Evolutionary conservation across 495 filamentous ascomycete species (phyloP), one percentile per base, ranked within the genome.

Genomic region (Hypomontagnella submonticulosa): DNA sequence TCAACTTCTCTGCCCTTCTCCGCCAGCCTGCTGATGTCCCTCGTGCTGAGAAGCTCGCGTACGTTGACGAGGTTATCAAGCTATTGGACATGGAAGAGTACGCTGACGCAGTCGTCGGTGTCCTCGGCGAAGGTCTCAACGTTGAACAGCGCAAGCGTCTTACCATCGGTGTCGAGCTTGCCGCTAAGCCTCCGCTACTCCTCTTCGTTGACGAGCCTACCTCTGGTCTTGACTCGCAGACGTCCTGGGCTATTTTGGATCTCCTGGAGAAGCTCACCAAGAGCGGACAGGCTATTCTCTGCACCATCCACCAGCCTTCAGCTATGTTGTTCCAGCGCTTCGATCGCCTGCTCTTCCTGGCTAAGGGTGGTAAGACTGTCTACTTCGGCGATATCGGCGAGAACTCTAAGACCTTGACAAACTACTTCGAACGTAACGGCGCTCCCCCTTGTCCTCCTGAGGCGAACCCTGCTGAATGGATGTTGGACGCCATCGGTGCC

Each of bases 381-480:
- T 97, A 97, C 79, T 97, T 94, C 73, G 93, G 93, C 57, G 89
- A 92, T 4, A 92, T 97, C 49, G 92, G 92, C 33, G 81, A 91
- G 61, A 90, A 92, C 79, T 92, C 91, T 0, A 82, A 83, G 19
- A 89, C 81, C 13, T 75, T 97, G 63, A 84, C 86, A 1, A 83
- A 75, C 63, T 97, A 97, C 77, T 97, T 97, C 66, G 90, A 95
- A 76, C 80, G 82, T 46, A 89, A 93, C 70, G 89, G 93, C 44
- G 91, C 89, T 3, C 77, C 82, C 15, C 81, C 86, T 40, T 97
- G 92, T 75, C 90, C 90, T 2, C 63, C 71, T 2, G 88, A 90
- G 12, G 90, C 91, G n/a, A 97, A 91, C 77, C 92, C 92, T 23
- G 94, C 94, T 15, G 94, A 98, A 77, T 97, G 91, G 91, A 97